phyloP scores from a whole-genome alignment of 768 basidiomycete genomes.

The Phlebiopsis gigantea region DNA sequence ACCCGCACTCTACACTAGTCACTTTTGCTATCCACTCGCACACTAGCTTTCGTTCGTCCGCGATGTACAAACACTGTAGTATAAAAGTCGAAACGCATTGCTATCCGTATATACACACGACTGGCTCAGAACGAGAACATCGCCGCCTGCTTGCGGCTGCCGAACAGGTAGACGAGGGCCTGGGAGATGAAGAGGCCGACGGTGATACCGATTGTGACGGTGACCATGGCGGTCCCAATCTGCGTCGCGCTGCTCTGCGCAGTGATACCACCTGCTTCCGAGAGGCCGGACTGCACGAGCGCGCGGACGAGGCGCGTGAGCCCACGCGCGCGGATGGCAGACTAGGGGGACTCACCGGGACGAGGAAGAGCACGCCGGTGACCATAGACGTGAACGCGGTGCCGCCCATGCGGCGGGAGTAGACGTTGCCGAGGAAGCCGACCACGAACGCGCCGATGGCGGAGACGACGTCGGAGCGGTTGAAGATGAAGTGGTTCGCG shows the following conservation, averaged over 20 bases:
- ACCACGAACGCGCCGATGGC: conserved; percentile 83
- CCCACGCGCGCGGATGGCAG: neutral
- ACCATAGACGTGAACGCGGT: conserved; percentile 92
- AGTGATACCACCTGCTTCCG: conserved; percentile 81
- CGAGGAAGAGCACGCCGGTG: conserved; percentile 80
- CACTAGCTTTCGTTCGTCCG: neutral
- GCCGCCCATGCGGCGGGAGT: conserved; percentile 77
- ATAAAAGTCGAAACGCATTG: neutral
- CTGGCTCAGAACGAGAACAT: conserved; percentile 69
- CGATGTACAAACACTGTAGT: too few species aligned
- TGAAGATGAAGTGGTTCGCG: conserved; percentile 81
- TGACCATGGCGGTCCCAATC: conserved; percentile 82
- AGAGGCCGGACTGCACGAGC: conserved; percentile 67
- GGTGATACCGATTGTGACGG: conserved; percentile 79
- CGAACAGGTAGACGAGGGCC: conserved; percentile 83
- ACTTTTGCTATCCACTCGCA: neutral
- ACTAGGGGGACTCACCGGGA: conserved; percentile 61
- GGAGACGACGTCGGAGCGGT: conserved; percentile 78
- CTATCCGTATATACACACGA: neutral
- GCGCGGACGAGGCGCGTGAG: neutral
- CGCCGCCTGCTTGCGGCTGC: conserved; percentile 76
- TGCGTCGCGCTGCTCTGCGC: conserved; percentile 79
- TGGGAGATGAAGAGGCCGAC: conserved; percentile 88
- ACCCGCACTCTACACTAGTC: too few species aligned
- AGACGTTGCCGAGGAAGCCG: conserved; percentile 72